Evolutionary conservation across 371 early-diverging fungal species (phyloP).

Genomic region (Saksenaea oblongispora): DNA sequence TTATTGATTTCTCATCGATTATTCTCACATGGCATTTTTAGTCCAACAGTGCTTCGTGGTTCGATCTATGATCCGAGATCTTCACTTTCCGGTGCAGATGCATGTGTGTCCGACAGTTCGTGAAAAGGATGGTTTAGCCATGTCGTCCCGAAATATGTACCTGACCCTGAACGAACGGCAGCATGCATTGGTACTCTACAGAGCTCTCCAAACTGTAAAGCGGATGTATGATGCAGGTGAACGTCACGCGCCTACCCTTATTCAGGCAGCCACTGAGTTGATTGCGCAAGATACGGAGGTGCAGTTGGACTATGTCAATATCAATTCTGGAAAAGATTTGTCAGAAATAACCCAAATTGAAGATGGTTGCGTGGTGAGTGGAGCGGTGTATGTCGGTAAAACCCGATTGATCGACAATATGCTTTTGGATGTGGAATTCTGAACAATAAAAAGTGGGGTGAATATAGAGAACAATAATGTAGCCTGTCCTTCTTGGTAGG

Average conservation of each 20-base stretch:
- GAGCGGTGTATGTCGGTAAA: slow-evolving; percentile 87
- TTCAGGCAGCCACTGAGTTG: slow-evolving; percentile 45
- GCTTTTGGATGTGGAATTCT: slow-evolving; percentile 49
- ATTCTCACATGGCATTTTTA: slow-evolving; percentile 7
- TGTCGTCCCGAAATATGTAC: slow-evolving; percentile 90
- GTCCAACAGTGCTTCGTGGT: slow-evolving; percentile 94
- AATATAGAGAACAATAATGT: slow-evolving; percentile 17
- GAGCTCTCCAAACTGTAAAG: slow-evolving; percentile 64
- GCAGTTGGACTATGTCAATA: slow-evolving; percentile 82
- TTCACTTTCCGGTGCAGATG: slow-evolving; percentile 78
- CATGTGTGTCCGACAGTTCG: slow-evolving; percentile 79
- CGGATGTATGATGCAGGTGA: slow-evolving; percentile 51
- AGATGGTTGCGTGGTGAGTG: slow-evolving; percentile 83
- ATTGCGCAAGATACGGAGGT: slow-evolving; percentile 45
- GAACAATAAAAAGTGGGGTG: slow-evolving; percentile 7
- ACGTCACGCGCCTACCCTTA: slow-evolving; percentile 48
- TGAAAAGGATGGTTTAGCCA: slow-evolving; percentile 87
- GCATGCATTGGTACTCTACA: slow-evolving; percentile 78
- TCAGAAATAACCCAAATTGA: slow-evolving; percentile 20
- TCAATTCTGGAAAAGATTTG: slow-evolving; percentile 75
- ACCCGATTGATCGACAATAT: slow-evolving; percentile 95
- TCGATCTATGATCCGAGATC: slow-evolving; percentile 77
- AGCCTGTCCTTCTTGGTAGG: slow-evolving; percentile 11
- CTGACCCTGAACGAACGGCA: slow-evolving; percentile 71
- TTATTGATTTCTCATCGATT: slow-evolving; percentile 5